These are phyloP conservation scores for Rhizodiscina lignyota DNA, from an alignment of 495 filamentous ascomycete species.

Conservation along the genomic window DNA sequence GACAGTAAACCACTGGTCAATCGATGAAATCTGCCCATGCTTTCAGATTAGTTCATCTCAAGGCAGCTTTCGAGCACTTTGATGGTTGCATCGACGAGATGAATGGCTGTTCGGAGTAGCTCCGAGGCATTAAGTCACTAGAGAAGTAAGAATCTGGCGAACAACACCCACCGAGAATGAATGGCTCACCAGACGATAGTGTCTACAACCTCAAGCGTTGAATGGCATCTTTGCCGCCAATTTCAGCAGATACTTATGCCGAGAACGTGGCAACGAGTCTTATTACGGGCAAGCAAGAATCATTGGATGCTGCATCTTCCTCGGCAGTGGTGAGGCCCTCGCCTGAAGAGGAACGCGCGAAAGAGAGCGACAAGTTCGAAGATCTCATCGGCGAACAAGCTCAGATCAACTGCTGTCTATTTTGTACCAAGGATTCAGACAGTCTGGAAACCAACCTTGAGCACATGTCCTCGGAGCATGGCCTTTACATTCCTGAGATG, in stretches of 20 bases:
- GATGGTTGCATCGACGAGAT: too few relatives aligned
- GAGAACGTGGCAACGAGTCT: conserved; percentile 3
- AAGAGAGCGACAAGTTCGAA: conserved; percentile 1
- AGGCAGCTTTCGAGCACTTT: too few relatives aligned
- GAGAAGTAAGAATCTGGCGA: too few relatives aligned
- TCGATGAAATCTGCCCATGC: too few relatives aligned
- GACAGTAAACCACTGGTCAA: too few relatives aligned
- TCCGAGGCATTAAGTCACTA: too few relatives aligned
- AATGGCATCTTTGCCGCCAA: conserved; percentile 9
- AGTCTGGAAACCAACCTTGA: conserved; percentile 8
- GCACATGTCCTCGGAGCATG: conserved; percentile 10
- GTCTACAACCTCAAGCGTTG: conserved; percentile 13
- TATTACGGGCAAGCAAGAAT: conserved; percentile 1
- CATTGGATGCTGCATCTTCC: conserved; percentile 46
- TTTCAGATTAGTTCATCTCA: too few relatives aligned
- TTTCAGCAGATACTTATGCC: conserved; percentile 6
- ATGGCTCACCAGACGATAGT: too few relatives aligned
- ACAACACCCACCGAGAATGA: conserved; percentile 69
- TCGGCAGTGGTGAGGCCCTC: conserved; percentile 11
- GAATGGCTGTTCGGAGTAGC: too few relatives aligned
- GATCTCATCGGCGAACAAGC: conserved; percentile 2
- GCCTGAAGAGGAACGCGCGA: background rate
- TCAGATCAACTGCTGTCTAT: conserved; percentile 9
- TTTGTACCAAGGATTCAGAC: conserved; percentile 9
- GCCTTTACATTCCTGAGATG: conserved; percentile 8